Conservation (phyloP, 1,284 basidiomycete genomes). For the Trichosporon coremiiforme region DNA sequence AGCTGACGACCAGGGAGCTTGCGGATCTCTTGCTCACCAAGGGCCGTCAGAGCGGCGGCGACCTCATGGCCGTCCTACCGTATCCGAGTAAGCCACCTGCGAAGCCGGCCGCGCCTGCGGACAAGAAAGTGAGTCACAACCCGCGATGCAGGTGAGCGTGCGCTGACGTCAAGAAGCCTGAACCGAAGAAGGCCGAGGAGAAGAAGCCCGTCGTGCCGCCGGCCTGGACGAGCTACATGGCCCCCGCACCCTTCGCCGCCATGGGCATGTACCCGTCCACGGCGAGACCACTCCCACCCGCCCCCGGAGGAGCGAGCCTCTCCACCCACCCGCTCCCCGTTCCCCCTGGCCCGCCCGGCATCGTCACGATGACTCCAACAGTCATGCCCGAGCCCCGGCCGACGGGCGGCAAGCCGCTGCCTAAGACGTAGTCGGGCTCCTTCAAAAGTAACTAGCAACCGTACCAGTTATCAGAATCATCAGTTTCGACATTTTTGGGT, state of each 20-base stretch:
- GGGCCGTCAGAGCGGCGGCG: constrained; percentile 52
- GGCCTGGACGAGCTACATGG: constrained; percentile 20
- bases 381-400: constrained; percentile 12
- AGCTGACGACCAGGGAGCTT: constrained; percentile 36
- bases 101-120: constrained; percentile 32
- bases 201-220: constrained; percentile 26
- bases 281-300: constrained; percentile 16
- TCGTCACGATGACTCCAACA: neutral
- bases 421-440: neutral
- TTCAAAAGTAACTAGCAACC: neutral
- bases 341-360: neutral
- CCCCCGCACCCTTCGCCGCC: constrained; percentile 16
- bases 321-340: neutral
- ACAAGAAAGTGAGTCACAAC: constrained; percentile 27
- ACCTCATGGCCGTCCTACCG: constrained; percentile 54
- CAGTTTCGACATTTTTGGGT: neutral
- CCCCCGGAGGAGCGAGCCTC: neutral
- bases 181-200: constrained; percentile 23
- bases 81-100: constrained; percentile 47
- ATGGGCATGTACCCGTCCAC: constrained; percentile 19
- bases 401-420: constrained; percentile 11
- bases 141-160: neutral
- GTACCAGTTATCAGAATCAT: neutral
- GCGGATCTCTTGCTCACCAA: constrained; percentile 55
- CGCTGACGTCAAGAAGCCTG: neutral